Conservation (phyloP, 441 rosid species). For the Corymbia citriodora region DNA sequence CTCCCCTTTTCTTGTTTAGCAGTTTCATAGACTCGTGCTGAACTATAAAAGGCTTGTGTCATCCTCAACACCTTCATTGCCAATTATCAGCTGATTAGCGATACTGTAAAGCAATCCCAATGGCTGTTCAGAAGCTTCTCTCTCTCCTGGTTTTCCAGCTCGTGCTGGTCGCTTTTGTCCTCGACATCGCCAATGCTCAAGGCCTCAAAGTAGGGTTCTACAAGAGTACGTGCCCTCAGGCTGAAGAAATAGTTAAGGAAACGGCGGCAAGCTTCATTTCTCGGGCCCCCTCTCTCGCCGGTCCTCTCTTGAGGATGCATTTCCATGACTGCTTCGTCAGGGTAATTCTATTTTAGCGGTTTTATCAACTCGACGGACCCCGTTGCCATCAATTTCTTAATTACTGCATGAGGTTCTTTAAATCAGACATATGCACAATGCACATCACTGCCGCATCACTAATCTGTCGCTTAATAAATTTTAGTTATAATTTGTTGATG, state of each 20-base stretch:
- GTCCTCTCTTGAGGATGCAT: constrained; percentile 44
- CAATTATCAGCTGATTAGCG: background rate
- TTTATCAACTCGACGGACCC: background rate
- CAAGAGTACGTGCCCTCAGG: constrained; percentile 31
- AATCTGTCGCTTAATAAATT: background rate
- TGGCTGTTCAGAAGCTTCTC: constrained; percentile 19
- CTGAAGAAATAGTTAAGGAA: constrained; percentile 25
- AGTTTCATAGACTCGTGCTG: background rate
- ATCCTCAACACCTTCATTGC: background rate
- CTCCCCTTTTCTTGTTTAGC: background rate
- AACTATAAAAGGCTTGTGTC: background rate
- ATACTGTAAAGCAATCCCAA: background rate
- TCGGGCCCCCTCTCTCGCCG: constrained; percentile 39
- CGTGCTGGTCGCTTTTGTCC: background rate
- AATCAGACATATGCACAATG: background rate
- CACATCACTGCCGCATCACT: background rate
- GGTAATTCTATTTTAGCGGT: constrained; percentile 18
- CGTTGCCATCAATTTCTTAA: background rate
- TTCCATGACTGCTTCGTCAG: constrained; percentile 75
- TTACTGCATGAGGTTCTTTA: background rate
- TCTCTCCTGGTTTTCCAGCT: constrained; percentile 17
- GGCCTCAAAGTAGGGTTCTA: constrained; percentile 38
- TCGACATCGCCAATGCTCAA: constrained; percentile 3
- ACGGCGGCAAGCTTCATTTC: constrained; percentile 26
- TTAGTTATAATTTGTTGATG: background rate